Base-by-base conservation (phyloP, 2,329 filamentous ascomycete genomes). In the Exophiala mesophila region DNA sequence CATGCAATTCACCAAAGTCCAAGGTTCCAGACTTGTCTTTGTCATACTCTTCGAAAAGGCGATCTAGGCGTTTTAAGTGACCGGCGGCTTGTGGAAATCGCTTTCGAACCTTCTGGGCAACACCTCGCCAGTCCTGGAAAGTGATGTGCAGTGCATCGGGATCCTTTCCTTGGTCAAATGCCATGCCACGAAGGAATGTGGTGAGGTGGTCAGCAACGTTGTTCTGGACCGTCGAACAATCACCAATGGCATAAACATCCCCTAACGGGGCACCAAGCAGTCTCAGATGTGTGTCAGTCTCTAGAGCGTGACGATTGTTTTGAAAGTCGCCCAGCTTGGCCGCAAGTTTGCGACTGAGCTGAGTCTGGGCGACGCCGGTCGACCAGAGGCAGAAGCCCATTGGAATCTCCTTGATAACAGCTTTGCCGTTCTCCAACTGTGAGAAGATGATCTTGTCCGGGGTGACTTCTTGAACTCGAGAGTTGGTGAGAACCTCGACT, bases 301-400 rank as follows among this genome's bases (percentile, higher is more conserved):
- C 92, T 6, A 98, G 76, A 2, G 94, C 92, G 60, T 92, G 89
- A 28, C 77, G 79, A 67, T 98, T 98, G 51, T 80, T 88, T 63
- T 98, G 92, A 10, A 70, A 67, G 3, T 83, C 72, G 13, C 78
- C 80, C 2, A 98, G 78, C 56, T 88, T 85, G n/a, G 76, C 70
- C 2, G 89, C 82, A 19, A 98, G 69, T 13, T 71, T 82, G 64
- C 88, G 78, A 60, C 80, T 85, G 53, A 98, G 81, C 18, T 85
- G 77, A 3, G 87, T 85, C 61, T 94, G 92, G 0, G 89, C 68
- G 23, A 98, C 90, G 48, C 92, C 92, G 1, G 92, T 98, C 0
- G 92, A 97, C 92, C 92, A 98, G 10, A 98, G 73, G 57, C 92
- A 97, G 69, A 98, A 95, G 19, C 88, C 92, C 72, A 88, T 89